phyloP scores from a whole-genome alignment of 371 early-diverging fungal genomes.

The Choanephora cucurbitarum region DNA sequence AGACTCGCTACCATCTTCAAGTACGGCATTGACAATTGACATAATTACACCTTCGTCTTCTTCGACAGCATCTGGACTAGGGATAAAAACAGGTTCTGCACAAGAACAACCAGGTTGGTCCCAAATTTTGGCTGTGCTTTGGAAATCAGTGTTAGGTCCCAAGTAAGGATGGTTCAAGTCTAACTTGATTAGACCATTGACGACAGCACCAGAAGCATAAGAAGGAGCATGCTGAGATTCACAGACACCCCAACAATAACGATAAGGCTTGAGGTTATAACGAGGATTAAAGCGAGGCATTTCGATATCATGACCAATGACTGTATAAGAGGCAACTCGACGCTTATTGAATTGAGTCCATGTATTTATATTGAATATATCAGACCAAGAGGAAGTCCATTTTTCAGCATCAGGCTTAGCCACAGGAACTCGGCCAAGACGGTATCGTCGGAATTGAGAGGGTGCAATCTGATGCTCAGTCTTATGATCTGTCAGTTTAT shows the following conservation, averaged over 20 bases:
- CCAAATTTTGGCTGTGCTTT: conserved; percentile 40
- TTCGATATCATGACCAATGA: conserved; percentile 56
- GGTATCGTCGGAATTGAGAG: conserved; percentile 47
- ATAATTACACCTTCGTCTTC: conserved; percentile 74
- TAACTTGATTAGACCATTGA: conserved; percentile 58
- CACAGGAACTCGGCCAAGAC: conserved; percentile 42
- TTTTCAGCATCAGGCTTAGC: neutral
- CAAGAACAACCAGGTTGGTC: conserved; percentile 61
- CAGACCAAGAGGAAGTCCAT: conserved; percentile 17
- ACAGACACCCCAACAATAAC: conserved; percentile 63
- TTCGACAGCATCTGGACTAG: conserved; percentile 42
- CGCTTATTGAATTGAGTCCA: conserved; percentile 37
- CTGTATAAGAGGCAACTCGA: conserved; percentile 44
- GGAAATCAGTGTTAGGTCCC: conserved; percentile 33
- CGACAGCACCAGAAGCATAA: conserved; percentile 50
- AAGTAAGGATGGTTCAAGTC: conserved; percentile 46
- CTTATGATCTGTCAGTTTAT: conserved; percentile 42
- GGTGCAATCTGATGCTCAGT: conserved; percentile 41
- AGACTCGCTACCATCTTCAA: conserved; percentile 39
- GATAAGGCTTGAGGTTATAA: conserved; percentile 45
- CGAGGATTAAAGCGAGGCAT: conserved; percentile 61
- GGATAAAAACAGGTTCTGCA: conserved; percentile 72
- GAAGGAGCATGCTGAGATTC: conserved; percentile 45
- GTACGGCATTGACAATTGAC: conserved; percentile 49
- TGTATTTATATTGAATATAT: conserved; percentile 8